Evolutionary conservation across 768 basidiomycete genomes (phyloP).

Genomic region (Pulveroboletus sp.): DNA sequence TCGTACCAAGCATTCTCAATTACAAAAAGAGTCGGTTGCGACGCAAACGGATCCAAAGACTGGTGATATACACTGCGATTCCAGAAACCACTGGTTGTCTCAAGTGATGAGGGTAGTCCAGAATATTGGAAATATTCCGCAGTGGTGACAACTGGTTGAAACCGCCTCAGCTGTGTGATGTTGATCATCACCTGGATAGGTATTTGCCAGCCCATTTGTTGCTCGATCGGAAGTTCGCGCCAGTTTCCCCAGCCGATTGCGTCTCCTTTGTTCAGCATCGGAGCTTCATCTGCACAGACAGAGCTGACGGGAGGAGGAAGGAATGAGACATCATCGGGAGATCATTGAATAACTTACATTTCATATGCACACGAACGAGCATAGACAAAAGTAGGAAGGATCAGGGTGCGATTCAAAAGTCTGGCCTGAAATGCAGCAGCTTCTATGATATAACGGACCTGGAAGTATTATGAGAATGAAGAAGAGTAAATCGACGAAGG

Average conservation of each 20-base stretch:
- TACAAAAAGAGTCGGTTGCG: constrained; percentile 26
- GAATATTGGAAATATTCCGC: constrained; percentile 39
- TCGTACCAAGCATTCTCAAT: constrained; percentile 41
- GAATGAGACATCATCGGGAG: not conserved
- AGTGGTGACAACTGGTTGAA: constrained; percentile 33
- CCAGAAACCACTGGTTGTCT: constrained; percentile 38
- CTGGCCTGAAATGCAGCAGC: constrained; percentile 36
- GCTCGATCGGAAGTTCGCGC: constrained; percentile 32
- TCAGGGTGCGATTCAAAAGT: constrained; percentile 37
- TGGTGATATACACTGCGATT: constrained; percentile 27
- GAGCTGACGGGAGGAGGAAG: constrained; percentile 7
- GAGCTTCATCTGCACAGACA: constrained; percentile 36
- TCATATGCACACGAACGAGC: constrained; percentile 40
- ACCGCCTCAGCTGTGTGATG: constrained; percentile 33
- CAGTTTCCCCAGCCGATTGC: constrained; percentile 37
- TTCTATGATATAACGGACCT: constrained; percentile 45
- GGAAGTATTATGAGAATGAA: not conserved
- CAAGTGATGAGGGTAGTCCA: constrained; percentile 24
- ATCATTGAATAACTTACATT: constrained; percentile 22
- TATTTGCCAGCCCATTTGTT: constrained; percentile 31
- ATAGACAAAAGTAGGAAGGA: constrained; percentile 40
- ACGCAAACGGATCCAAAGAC: constrained; percentile 12
- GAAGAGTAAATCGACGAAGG: not conserved
- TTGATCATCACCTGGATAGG: constrained; percentile 37
- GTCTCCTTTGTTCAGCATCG: constrained; percentile 40